Conservation (phyloP, 148 eudicot species). For the Rhododendron griersonianum region DNA sequence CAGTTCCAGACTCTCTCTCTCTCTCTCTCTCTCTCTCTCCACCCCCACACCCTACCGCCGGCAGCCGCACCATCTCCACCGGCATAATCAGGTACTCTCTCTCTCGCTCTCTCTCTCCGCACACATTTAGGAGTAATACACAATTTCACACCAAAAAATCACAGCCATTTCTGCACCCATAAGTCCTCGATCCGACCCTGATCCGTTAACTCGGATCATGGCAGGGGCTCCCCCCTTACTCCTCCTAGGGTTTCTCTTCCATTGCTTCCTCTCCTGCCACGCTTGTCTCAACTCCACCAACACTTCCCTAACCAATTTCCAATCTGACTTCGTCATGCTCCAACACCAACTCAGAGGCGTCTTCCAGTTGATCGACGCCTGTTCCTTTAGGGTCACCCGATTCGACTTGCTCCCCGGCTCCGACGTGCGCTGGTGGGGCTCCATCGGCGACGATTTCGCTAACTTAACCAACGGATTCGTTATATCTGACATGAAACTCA, state of each 20-base stretch:
- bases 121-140: too few relatives aligned
- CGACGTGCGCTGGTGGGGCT: slow-evolving; percentile 90
- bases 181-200: slow-evolving; percentile 12
- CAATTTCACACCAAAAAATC: background rate
- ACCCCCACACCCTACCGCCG: background rate
- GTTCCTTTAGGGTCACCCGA: slow-evolving; percentile 71
- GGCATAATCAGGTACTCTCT: slow-evolving; percentile 1
- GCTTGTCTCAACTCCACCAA: slow-evolving; percentile 40
- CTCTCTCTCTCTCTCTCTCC: background rate
- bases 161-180: background rate
- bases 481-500: slow-evolving; percentile 55
- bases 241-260: slow-evolving; percentile 19
- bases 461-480: slow-evolving; percentile 76
- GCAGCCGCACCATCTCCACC: background rate
- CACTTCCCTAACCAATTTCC: slow-evolving; percentile 41
- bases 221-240: slow-evolving; percentile 12
- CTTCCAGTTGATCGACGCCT: slow-evolving; percentile 54
- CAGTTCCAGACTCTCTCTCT: background rate
- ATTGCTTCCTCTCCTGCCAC: slow-evolving; percentile 2
- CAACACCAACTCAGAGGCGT: slow-evolving; percentile 89
- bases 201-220: slow-evolving; percentile 32
- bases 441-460: slow-evolving; percentile 46
- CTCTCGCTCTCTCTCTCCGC: background rate
- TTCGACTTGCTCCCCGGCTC: slow-evolving; percentile 92
- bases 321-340: slow-evolving; percentile 59